Evolutionary conservation across 2,329 filamentous ascomycete genomes (phyloP).

Genomic region (Davidsoniella neocaledoniae): DNA sequence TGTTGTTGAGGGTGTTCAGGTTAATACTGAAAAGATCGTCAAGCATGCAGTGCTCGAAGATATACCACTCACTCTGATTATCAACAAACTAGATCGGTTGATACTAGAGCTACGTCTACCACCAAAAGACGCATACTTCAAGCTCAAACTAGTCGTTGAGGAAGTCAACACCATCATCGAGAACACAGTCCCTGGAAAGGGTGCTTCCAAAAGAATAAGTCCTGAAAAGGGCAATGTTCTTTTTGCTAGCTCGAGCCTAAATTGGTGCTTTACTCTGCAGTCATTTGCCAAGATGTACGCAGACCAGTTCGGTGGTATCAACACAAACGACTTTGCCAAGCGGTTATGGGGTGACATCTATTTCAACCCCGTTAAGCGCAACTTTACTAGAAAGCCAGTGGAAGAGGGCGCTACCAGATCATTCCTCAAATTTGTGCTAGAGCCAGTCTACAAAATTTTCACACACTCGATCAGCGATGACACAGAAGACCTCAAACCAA

Average conservation of each 20-base stretch:
- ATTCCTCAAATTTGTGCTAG: constrained; percentile 87
- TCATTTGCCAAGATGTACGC: constrained; percentile 97
- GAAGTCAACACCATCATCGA: constrained; percentile 95
- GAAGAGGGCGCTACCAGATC: constrained; percentile 69
- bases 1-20: constrained; percentile 96
- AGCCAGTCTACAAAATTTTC: constrained; percentile 96
- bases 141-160: constrained; percentile 95
- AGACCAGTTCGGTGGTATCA: constrained; percentile 68
- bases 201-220: constrained; percentile 65
- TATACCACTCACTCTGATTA: constrained; percentile 70
- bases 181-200: constrained; percentile 64
- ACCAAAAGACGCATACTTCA: constrained; percentile 93
- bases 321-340: constrained; percentile 64
- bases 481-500: constrained; percentile 65
- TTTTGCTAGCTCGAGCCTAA: constrained; percentile 83
- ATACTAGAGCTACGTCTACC: constrained; percentile 90
- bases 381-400: constrained; percentile 73
- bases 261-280: constrained; percentile 88
- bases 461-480: constrained; percentile 87
- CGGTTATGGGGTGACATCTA: constrained; percentile 94
- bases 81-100: constrained; percentile 95
- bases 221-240: constrained; percentile 98
- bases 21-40: constrained; percentile 94
- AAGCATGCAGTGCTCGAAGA: constrained; percentile 86
- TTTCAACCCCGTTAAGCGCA: constrained; percentile 79